A percentile compares a stretch with the other conserved stretches of the same genome.
Evolutionary conservation across 1,139 yeast genomes (phyloP).

Genomic region (Candida sp.): DNA sequence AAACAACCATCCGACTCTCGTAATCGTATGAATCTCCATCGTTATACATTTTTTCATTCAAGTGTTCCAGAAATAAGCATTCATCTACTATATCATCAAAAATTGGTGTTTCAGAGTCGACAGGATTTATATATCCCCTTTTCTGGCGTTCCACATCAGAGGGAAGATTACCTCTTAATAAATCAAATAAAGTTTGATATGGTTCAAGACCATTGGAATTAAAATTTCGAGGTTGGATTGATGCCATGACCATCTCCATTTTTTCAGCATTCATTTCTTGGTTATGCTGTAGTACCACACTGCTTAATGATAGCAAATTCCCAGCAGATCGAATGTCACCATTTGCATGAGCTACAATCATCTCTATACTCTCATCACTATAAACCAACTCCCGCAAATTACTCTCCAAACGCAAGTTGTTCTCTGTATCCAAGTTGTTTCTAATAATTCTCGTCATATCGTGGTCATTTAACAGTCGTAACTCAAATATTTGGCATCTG

Average conservation of each 20-base stretch:
- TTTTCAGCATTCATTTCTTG: neutral
- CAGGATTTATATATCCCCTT: neutral
- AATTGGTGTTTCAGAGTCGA: neutral
- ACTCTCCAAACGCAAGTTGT: constrained; percentile 18
- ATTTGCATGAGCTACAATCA: constrained; percentile 14
- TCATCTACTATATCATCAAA: neutral
- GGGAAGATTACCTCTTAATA: constrained; percentile 8
- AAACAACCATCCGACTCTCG: constrained; percentile 24
- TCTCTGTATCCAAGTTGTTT: constrained; percentile 26
- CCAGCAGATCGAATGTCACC: constrained; percentile 37
- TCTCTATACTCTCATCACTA: constrained; percentile 10
- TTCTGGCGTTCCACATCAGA: neutral
- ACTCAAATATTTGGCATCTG: constrained; percentile 36
- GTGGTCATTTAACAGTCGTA: constrained; percentile 14
- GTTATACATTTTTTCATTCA: constrained; percentile 6
- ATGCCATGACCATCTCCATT: neutral
- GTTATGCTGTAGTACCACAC: constrained; percentile 7
- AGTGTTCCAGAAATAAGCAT: constrained; percentile 6
- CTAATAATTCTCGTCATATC: constrained; percentile 20
- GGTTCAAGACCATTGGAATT: neutral
- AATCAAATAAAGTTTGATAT: constrained; percentile 9
- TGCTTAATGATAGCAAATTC: constrained; percentile 27
- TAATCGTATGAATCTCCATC: constrained; percentile 7
- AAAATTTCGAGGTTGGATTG: neutral
- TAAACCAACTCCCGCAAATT: constrained; percentile 10